Evolutionary conservation across 495 filamentous ascomycete species (phyloP), one percentile per base, ranked within the genome.

Genomic region (Cladorrhinum samala): DNA sequence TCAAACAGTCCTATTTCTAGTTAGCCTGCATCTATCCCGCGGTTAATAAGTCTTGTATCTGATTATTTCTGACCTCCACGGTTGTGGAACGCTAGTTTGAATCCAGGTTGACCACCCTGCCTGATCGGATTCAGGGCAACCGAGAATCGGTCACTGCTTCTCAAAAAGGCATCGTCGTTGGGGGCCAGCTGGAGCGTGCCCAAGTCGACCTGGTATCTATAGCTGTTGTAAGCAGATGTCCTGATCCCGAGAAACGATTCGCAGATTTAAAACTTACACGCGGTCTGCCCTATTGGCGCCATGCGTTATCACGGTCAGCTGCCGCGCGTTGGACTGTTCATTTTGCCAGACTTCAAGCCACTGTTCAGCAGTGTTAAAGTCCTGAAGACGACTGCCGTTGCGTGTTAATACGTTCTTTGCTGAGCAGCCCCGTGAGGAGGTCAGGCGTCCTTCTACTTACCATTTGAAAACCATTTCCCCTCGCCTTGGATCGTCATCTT

Each of bases 291-390:
- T 47, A 14, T 38, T 30, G n/a, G 38, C 19, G 2, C 18, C 52
- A 16, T 38, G 9, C 0, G 16, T 19, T 0, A 49, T 38, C 16
- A 49, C 18, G 14, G 46, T 55, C 2, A 55, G 39, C 13, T 49
- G 52, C 8, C 24, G 21, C 13, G 42, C 17, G 6, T 44, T 25
- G 1, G 21, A 1, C 9, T 13, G 2, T 25, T 14, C n/a, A 8
- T 49, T 17, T n/a, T 41, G 46, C 9, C 42, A 55, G 17, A 55
- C 24, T 9, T 55, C 52, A 8, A 55, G 23, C 21, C 9, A 42
- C 16, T 42, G 45, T 16, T 33, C 44, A 17, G 42, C 27, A 7
- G 51, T 19, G 27, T 19, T 53, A 2, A 11, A 18, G 41, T 36
- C 33, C 13, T 41, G 46, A 5, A 49, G 37, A n/a, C 45, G 46